A percentile compares a stretch with the other conserved stretches of the same genome.
Conservation (phyloP, 345 rosid genomes). For the Salix udensis region DNA sequence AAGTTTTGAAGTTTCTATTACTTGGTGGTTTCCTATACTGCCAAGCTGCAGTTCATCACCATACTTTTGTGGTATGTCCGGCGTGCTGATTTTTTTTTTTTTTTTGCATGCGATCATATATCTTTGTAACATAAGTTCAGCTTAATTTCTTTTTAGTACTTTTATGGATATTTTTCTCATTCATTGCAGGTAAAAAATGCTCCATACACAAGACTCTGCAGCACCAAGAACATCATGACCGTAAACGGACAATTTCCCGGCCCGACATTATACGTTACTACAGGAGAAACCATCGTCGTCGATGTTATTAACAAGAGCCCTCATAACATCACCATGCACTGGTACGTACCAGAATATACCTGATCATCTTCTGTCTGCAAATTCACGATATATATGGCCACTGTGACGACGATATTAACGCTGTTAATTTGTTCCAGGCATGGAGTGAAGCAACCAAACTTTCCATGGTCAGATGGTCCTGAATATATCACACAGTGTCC, state of each 20-base stretch:
- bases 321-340: conserved; percentile 33
- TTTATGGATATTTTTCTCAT: too few relatives aligned
- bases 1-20: conserved; percentile 1
- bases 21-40: conserved; percentile 3
- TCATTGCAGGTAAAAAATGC: conserved; percentile 10
- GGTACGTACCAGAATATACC: conserved; percentile 9
- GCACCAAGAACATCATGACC: conserved; percentile 23
- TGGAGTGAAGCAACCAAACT: conserved; percentile 38
- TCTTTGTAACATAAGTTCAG: too few relatives aligned
- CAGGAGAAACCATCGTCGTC: conserved; percentile 26
- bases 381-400: too few relatives aligned
- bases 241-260: conserved; percentile 35
- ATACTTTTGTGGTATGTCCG: conserved; percentile 12
- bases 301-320: conserved; percentile 22
- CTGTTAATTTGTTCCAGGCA: conserved; percentile 21
- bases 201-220: conserved; percentile 15
- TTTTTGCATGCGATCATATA: too few relatives aligned
- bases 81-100: too few relatives aligned
- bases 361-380: neutral
- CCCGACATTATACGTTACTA: conserved; percentile 22
- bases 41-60: conserved; percentile 12
- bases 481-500: conserved; percentile 46
- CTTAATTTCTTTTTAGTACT: too few relatives aligned
- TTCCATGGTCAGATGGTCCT: conserved; percentile 48
- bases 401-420: neutral